These are phyloP conservation scores for Tolypocladium inflatum DNA, from an alignment of 2,329 filamentous ascomycete species.

Conservation along the genomic window DNA sequence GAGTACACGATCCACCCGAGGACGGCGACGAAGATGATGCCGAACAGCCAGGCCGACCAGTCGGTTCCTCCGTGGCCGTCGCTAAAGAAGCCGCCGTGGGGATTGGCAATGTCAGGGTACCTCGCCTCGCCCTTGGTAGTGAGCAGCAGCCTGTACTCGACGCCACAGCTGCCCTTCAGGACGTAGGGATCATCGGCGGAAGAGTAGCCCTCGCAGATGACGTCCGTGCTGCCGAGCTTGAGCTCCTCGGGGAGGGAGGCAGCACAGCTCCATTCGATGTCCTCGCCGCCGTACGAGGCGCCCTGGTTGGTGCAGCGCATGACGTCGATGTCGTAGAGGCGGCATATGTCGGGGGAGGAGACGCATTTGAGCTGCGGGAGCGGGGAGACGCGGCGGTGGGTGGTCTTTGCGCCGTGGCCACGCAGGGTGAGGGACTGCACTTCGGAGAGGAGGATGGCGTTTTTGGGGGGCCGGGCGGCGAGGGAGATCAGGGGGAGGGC, in stretches of 20 bases:
- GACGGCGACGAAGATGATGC: slow-evolving; percentile 50
- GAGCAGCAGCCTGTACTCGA: slow-evolving; percentile 75
- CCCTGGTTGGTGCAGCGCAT: slow-evolving; percentile 90
- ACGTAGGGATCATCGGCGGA: slow-evolving; percentile 70
- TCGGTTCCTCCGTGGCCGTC: slow-evolving; percentile 20
- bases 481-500: slow-evolving; percentile 15
- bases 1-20: slow-evolving; percentile 52
- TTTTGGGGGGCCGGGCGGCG: slow-evolving; percentile 25
- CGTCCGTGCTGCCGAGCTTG: slow-evolving; percentile 74
- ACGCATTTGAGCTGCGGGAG: slow-evolving; percentile 74
- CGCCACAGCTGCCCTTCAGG: slow-evolving; percentile 85
- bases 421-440: slow-evolving; percentile 75
- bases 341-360: slow-evolving; percentile 53
- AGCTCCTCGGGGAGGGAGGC: slow-evolving; percentile 51
- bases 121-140: slow-evolving; percentile 66
- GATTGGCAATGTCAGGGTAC: slow-evolving; percentile 48
- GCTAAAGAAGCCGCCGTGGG: slow-evolving; percentile 23
- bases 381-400: slow-evolving; percentile 64
- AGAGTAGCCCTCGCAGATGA: slow-evolving; percentile 84
- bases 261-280: slow-evolving; percentile 86
- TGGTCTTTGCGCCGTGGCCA: slow-evolving; percentile 52
- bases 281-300: slow-evolving; percentile 64
- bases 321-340: slow-evolving; percentile 63
- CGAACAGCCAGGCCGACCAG: slow-evolving; percentile 42
- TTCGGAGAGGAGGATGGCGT: slow-evolving; percentile 47